These are phyloP conservation scores for Ilyonectria sp. DNA, from an alignment of 2,329 filamentous ascomycete genomes.

Conservation along the genomic window DNA sequence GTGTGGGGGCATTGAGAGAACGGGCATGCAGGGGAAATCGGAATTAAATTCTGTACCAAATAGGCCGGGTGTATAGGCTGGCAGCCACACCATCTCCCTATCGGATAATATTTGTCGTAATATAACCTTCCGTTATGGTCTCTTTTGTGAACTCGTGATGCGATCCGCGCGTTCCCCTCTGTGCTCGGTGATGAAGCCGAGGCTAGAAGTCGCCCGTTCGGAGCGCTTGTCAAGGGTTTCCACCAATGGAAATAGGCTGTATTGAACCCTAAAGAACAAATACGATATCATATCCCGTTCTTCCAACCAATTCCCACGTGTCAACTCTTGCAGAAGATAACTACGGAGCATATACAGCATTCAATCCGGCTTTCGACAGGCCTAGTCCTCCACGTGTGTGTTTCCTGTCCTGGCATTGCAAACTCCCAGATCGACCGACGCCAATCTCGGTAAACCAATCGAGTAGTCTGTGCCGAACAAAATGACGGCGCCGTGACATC, in stretches of 20 bases:
- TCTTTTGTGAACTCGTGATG: not conserved
- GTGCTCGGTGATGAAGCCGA: not conserved
- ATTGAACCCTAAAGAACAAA: not conserved
- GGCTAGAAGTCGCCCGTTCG: not conserved
- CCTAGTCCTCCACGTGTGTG: not conserved
- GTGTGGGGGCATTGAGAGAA: too few species aligned
- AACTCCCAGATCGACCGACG: not conserved
- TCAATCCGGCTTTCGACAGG: not conserved
- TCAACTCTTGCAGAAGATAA: not conserved
- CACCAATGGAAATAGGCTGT: not conserved
- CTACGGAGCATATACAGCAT: not conserved
- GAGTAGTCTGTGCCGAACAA: not conserved
- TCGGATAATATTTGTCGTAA: too few species aligned
- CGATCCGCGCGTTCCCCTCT: not conserved
- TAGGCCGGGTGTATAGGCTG: too few species aligned
- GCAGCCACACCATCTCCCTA: too few species aligned
- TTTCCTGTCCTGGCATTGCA: not conserved
- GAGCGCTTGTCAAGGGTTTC: not conserved
- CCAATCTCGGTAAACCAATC: slow-evolving; percentile 4
- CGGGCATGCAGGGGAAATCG: too few species aligned
- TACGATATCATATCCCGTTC: too few species aligned
- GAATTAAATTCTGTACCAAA: too few species aligned
- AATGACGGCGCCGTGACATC: not conserved
- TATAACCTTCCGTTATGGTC: too few species aligned
- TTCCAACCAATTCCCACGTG: not conserved